phyloP scores from a whole-genome alignment of 2,329 filamentous ascomycete species.

The Thielaviopsis populi region DNA sequence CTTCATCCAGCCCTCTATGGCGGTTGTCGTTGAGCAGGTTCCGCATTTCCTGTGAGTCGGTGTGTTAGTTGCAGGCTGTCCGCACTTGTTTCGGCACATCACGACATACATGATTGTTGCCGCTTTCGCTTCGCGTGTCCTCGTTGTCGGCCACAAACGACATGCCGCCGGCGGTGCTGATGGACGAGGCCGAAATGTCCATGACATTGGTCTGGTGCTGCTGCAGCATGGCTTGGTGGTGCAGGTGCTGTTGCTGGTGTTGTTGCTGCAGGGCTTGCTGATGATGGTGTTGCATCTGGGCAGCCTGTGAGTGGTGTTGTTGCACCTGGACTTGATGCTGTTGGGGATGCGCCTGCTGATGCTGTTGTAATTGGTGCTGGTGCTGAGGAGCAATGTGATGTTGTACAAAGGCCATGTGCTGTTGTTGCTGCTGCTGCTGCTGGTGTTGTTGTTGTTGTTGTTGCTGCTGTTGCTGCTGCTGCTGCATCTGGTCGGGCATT shows the following conservation, averaged over 20 bases:
- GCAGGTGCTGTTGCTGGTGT: constrained; percentile 19
- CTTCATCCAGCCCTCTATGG: constrained; percentile 51
- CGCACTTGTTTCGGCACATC: constrained; percentile 21
- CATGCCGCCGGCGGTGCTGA: constrained; percentile 5
- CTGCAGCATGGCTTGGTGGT: constrained; percentile 27
- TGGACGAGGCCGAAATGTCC: constrained; percentile 10
- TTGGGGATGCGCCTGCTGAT: constrained; percentile 19
- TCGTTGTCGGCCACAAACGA: constrained; percentile 13
- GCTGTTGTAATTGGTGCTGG: constrained; percentile 21
- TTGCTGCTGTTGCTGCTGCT: constrained; percentile 2
- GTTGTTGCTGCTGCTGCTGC: constrained; percentile 1
- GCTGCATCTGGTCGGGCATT: constrained; percentile 14
- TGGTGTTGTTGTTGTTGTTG: constrained; percentile 6
- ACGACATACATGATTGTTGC: constrained; percentile 12
- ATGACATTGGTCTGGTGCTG: constrained; percentile 32
- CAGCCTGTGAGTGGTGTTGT: constrained; percentile 12
- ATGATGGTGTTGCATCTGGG: constrained; percentile 12
- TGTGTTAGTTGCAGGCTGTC: constrained; percentile 58
- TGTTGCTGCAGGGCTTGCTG: constrained; percentile 7
- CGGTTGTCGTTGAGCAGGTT: constrained; percentile 58
- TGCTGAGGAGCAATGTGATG: constrained; percentile 17
- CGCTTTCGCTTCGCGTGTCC: constrained; percentile 9
- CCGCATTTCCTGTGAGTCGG: constrained; percentile 43
- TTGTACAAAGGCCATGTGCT: constrained; percentile 11
- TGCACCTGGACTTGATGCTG: constrained; percentile 3